Conservation (phyloP, 2,329 filamentous ascomycete species). For the Aspergillus brasiliensis region DNA sequence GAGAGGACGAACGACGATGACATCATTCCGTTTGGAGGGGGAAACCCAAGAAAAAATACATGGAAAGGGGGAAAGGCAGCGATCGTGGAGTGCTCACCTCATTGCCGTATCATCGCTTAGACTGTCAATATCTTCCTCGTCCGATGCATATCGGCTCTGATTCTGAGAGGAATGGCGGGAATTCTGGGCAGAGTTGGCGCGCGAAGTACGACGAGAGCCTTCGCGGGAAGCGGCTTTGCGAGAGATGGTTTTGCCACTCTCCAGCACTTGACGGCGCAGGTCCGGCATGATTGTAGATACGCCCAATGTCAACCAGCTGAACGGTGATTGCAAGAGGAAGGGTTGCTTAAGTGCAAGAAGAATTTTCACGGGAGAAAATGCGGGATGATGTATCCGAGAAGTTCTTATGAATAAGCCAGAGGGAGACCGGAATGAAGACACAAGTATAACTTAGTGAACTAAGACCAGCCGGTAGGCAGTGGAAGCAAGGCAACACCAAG, state of each 20-base stretch:
- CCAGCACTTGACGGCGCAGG: slow-evolving; percentile 60
- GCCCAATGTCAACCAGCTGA: neutral
- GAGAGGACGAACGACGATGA: slow-evolving; percentile 24
- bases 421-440: neutral
- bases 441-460: neutral
- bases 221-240: slow-evolving; percentile 61
- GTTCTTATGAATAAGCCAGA: neutral
- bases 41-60: slow-evolving; percentile 10
- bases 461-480: no score
- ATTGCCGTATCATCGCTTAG: slow-evolving; percentile 61
- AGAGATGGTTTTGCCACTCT: slow-evolving; percentile 67
- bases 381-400: neutral
- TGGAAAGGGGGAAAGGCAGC: slow-evolving; percentile 10
- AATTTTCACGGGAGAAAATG: neutral
- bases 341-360: neutral
- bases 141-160: slow-evolving; percentile 58
- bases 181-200: slow-evolving; percentile 53
- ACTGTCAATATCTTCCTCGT: slow-evolving; percentile 60
- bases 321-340: neutral
- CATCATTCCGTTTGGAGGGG: slow-evolving; percentile 36
- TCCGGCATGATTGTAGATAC: slow-evolving; percentile 45
- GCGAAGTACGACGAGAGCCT: slow-evolving; percentile 56
- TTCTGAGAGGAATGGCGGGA: slow-evolving; percentile 58
- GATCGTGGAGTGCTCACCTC: slow-evolving; percentile 48
- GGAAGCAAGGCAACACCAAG: neutral